Evolutionary conservation across 805 yeast species (phyloP).

Genomic region (Jamesozyma lodderae): DNA sequence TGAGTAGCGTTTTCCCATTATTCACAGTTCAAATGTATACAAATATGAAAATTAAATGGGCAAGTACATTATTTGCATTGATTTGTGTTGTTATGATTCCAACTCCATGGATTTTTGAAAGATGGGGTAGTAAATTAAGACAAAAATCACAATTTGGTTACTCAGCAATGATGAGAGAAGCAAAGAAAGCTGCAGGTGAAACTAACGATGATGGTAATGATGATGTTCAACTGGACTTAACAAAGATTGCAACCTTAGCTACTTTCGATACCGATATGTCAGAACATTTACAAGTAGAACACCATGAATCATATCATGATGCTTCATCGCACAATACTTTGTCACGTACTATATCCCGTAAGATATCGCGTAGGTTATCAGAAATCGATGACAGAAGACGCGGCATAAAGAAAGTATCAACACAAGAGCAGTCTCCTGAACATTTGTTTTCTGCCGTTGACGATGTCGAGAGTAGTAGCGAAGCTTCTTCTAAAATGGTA

Average conservation of each 20-base stretch:
- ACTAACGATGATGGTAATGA: slow-evolving; percentile 2
- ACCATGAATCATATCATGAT: too few species aligned
- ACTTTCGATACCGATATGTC: too few species aligned
- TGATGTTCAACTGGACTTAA: slow-evolving; percentile 1
- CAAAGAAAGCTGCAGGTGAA: slow-evolving; percentile 25
- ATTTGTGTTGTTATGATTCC: slow-evolving; percentile 64
- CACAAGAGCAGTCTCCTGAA: not conserved
- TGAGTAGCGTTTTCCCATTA: slow-evolving; percentile 78
- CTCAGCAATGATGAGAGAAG: slow-evolving; percentile 40
- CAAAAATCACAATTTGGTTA: slow-evolving; percentile 49
- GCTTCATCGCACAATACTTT: too few species aligned
- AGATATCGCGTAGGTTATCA: too few species aligned
- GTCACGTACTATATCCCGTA: too few species aligned
- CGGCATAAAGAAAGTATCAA: too few species aligned
- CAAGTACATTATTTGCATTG: slow-evolving; percentile 55
- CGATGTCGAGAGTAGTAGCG: slow-evolving; percentile 1
- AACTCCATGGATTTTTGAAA: slow-evolving; percentile 61
- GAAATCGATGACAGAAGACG: too few species aligned
- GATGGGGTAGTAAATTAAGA: slow-evolving; percentile 52
- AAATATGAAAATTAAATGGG: slow-evolving; percentile 65
- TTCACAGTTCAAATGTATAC: slow-evolving; percentile 80
- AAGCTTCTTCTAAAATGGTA: slow-evolving; percentile 3
- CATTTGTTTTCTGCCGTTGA: not conserved
- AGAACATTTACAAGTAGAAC: not conserved
- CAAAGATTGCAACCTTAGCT: not conserved